phyloP scores from a whole-genome alignment of 192 early-diverging fungal genomes.

The Backusella luteola region DNA sequence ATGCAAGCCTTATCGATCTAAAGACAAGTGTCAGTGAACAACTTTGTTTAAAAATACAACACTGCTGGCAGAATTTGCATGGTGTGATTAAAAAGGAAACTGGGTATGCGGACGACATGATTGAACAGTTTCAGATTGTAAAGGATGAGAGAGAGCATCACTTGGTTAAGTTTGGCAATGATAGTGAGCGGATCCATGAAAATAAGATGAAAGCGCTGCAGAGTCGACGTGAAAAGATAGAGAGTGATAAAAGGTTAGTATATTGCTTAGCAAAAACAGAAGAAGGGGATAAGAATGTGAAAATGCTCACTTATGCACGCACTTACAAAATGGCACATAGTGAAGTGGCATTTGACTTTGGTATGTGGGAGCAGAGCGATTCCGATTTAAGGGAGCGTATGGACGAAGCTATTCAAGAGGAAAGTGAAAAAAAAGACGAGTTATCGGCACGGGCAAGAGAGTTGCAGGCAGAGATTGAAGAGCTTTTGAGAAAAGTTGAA shows the following conservation, averaged over 20 bases:
- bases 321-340: background rate
- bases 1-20: background rate
- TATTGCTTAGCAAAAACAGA: too few relatives aligned
- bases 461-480: background rate
- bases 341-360: slow-evolving; percentile 17
- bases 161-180: background rate
- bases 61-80: background rate
- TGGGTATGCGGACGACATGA: background rate
- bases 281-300: background rate
- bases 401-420: slow-evolving; percentile 4
- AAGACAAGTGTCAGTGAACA: background rate
- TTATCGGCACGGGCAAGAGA: background rate
- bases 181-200: background rate
- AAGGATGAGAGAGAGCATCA: background rate
- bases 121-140: background rate
- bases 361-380: slow-evolving; percentile 1
- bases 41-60: background rate
- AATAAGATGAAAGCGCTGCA: background rate
- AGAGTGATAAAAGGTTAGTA: background rate
- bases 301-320: too few relatives aligned
- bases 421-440: background rate
- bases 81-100: background rate
- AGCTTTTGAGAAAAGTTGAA: background rate
- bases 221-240: background rate
- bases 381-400: slow-evolving; percentile 15